These are phyloP conservation scores for Mucor lusitanicus DNA, from an alignment of 371 early-diverging fungal genomes.

Conservation along the genomic window DNA sequence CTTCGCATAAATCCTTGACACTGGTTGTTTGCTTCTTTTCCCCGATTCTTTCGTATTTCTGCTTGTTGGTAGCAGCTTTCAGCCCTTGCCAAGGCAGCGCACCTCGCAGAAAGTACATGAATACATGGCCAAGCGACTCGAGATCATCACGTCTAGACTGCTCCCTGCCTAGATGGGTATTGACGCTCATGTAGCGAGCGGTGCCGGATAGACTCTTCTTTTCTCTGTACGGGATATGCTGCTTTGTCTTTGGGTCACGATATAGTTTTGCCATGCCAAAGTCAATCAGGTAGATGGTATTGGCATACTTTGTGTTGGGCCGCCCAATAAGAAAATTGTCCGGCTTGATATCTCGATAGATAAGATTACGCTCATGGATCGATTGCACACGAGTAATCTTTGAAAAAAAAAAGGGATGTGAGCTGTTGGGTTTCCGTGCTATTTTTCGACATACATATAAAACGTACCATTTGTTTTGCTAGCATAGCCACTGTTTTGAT, in stretches of 20 bases:
- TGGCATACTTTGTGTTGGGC: slow-evolving; percentile 65
- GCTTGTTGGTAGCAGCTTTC: slow-evolving; percentile 95
- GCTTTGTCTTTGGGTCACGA: slow-evolving; percentile 89
- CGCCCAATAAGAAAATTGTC: slow-evolving; percentile 98
- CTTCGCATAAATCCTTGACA: slow-evolving; percentile 87
- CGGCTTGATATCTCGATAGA: slow-evolving; percentile 99
- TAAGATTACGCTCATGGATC: slow-evolving; percentile 92
- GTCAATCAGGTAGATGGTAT: slow-evolving; percentile 85
- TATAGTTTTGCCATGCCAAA: slow-evolving; percentile 98
- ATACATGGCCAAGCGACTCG: slow-evolving; percentile 96
- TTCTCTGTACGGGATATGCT: slow-evolving; percentile 92
- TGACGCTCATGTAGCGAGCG: slow-evolving; percentile 97
- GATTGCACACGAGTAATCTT: slow-evolving; percentile 88
- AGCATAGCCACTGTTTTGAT: slow-evolving; percentile 94
- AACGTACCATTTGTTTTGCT: slow-evolving; percentile 94
- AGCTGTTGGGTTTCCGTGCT: not conserved
- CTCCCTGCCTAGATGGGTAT: slow-evolving; percentile 95
- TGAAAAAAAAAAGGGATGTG: too few species aligned
- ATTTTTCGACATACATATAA: not conserved
- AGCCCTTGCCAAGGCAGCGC: slow-evolving; percentile 98
- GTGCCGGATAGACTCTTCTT: slow-evolving; percentile 94
- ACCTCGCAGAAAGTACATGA: slow-evolving; percentile 97
- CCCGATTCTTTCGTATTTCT: slow-evolving; percentile 97
- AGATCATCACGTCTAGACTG: slow-evolving; percentile 97
- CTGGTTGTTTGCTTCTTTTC: slow-evolving; percentile 92